Evolutionary conservation across 768 basidiomycete species (phyloP), one percentile per base, ranked within the genome.

Genomic region (Pulveroboletus sp.): DNA sequence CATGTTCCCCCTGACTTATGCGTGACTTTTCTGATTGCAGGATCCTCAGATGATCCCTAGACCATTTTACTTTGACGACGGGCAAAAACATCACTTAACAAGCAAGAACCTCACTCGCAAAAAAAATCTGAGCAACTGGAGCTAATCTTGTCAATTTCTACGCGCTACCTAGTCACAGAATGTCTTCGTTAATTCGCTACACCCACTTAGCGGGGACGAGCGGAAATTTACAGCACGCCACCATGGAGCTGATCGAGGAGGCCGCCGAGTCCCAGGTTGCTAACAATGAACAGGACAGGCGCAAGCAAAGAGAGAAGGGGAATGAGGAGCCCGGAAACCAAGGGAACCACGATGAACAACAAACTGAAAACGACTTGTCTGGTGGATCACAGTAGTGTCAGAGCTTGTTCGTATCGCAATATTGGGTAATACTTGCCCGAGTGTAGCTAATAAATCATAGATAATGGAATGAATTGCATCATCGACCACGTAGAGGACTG

Each of bases 401-500:
- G 48, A 7, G 9, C 31, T 7, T 11, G 31, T 36, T 27, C 31
- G 0, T 6, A n/a, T 6, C 2, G 9, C 5, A 32, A 8, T 9
- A 14, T 14, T 2, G 18, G 37, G 15, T 15, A 14, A 18, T 41
- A 50, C 49, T 36, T 28, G 36, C 56, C 44, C 47, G 31, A 58
- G 51, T 18, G 24, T 8, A 24, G 28, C 8, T 11, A 39, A 11
- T 26, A 58, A 40, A 3, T 8, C 3, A 8, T 12, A 33, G 27
- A 54, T 39, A 30, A 47, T 0, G 18, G 40, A 11, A 10, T 33
- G 31, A 39, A 58, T 44, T 2, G 41, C 12, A 6, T 10, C 0
- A 26, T 58, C 40, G n/a, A 55, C 56, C 5, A 58, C 50, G 15
- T 24, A 28, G 8, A 58, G 56, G 24, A 51, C 49, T 9, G 49